Evolutionary conservation across 176 grass and related monocot species (phyloP), one percentile per base, ranked within the genome.

Genomic region (Phoenix dactylifera): DNA sequence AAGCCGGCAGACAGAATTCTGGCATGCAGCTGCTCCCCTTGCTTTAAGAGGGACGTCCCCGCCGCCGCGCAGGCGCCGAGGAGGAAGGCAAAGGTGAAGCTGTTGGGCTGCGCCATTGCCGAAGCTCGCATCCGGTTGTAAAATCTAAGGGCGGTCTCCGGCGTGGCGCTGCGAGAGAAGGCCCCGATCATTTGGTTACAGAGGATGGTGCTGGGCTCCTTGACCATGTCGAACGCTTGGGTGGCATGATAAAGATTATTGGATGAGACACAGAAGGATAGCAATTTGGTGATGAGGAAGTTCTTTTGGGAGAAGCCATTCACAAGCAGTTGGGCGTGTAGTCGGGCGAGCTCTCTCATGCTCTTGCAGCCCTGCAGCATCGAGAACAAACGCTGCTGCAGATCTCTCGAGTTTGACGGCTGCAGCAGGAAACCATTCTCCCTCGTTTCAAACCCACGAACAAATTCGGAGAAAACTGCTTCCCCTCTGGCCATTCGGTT

Each of bases 351-450:
- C 54, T 76, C 57, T 48, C 25, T 58, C 54, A 49, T 82, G 63
- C 58, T 51, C 18, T 52, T 53, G 67, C 74, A 62, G 15, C n/a
- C 9, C 50, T 72, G 69, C 51, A 72, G 25, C 57, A 85, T 57
- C 67, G 82, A 79, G 77, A 73, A 85, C 74, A 89, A 67, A 59
- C 78, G 82, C 78, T 82, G 82, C 74, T 85, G 86, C 63, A 82
- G 74, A 60, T 68, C 18, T 67, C 86, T 79, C 66, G 86, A 82
- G 74, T 44, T 39, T 39, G 32, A 39, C 1, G 32, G 7, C 9
- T 39, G 32, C 6, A 39, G 32, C 5, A 10, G 32, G 32, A 39
- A 39, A 39, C 32, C 32, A 9, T 39, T 39, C 32, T 39, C 32
- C 7, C 32, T 39, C 32, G 7, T 39, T 39, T 39, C 32, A 39